Conservation (phyloP, 2,329 filamentous ascomycete species). For the Aspergillus thermomutatus region DNA sequence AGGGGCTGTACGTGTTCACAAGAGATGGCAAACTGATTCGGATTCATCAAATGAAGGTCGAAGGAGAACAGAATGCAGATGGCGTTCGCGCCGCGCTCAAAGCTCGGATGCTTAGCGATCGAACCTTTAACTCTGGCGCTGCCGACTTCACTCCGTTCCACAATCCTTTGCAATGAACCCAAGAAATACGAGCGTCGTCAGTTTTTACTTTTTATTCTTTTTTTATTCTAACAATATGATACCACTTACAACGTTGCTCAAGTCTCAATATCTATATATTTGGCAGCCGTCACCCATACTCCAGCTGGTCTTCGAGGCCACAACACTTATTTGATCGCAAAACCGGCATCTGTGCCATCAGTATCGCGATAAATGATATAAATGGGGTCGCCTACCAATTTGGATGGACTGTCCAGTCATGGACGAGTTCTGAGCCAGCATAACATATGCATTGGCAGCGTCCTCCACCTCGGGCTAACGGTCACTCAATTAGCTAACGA, state of each 20-base stretch:
- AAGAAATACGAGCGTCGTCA: neutral
- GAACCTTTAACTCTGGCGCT: slow-evolving; percentile 22
- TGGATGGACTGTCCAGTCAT: slow-evolving; percentile 46
- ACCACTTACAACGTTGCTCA: slow-evolving; percentile 5
- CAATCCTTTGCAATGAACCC: slow-evolving; percentile 28
- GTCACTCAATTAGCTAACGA: slow-evolving; percentile 6
- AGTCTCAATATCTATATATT: neutral
- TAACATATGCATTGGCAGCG: slow-evolving; percentile 39
- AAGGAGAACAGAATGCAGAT: slow-evolving; percentile 35
- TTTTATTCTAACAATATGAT: slow-evolving; percentile 17
- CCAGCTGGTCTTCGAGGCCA: neutral
- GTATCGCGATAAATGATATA: neutral
- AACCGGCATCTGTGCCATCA: slow-evolving; percentile 32
- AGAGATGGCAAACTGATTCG: slow-evolving; percentile 34
- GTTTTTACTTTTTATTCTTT: neutral
- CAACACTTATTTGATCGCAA: slow-evolving; percentile 16
- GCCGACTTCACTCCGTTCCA: slow-evolving; percentile 31
- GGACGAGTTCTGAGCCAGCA: slow-evolving; percentile 43
- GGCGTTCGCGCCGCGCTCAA: slow-evolving; percentile 38
- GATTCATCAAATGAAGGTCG: slow-evolving; percentile 39
- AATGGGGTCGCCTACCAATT: slow-evolving; percentile 34
- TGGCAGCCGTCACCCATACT: neutral
- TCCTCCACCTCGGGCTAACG: slow-evolving; percentile 41
- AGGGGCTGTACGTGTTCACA: slow-evolving; percentile 36
- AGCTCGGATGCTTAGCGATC: slow-evolving; percentile 36